phyloP scores from a whole-genome alignment of 768 basidiomycete genomes.

The Sarcodon aspratus region DNA sequence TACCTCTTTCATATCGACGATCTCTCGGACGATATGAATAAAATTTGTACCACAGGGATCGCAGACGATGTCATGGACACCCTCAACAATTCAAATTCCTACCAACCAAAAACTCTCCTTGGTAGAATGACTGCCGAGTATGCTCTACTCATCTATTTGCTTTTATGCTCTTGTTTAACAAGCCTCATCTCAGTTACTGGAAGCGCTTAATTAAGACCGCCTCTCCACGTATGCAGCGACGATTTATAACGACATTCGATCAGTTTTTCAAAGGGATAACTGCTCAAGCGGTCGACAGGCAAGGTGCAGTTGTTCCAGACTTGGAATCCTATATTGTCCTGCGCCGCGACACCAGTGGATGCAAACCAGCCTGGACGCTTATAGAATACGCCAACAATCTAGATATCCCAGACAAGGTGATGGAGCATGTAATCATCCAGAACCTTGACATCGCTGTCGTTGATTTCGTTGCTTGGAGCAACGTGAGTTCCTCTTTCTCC shows the following conservation, averaged over 20 bases:
- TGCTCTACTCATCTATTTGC: conserved; percentile 17
- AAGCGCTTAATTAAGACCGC: conserved; percentile 53
- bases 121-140: conserved; percentile 71
- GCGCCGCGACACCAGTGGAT: conserved; percentile 73
- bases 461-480: conserved; percentile 83
- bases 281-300: conserved; percentile 61
- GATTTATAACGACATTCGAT: conserved; percentile 71
- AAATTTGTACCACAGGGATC: conserved; percentile 40
- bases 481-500: conserved; percentile 43
- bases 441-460: conserved; percentile 66
- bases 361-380: conserved; percentile 72
- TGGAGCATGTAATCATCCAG: conserved; percentile 59
- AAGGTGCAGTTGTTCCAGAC: conserved; percentile 51
- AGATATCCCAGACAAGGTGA: conserved; percentile 70
- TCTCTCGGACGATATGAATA: conserved; percentile 71
- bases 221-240: conserved; percentile 52
- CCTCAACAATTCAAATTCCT: conserved; percentile 55
- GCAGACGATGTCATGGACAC: conserved; percentile 63
- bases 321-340: conserved; percentile 72
- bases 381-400: conserved; percentile 77
- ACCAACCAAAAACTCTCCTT: conserved; percentile 40
- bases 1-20: conserved; percentile 76
- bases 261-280: conserved; percentile 73
- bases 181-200: conserved; percentile 43
- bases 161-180: conserved; percentile 1